Conservation (phyloP, 129 eudicot species). For the Helianthus tuberosus region DNA sequence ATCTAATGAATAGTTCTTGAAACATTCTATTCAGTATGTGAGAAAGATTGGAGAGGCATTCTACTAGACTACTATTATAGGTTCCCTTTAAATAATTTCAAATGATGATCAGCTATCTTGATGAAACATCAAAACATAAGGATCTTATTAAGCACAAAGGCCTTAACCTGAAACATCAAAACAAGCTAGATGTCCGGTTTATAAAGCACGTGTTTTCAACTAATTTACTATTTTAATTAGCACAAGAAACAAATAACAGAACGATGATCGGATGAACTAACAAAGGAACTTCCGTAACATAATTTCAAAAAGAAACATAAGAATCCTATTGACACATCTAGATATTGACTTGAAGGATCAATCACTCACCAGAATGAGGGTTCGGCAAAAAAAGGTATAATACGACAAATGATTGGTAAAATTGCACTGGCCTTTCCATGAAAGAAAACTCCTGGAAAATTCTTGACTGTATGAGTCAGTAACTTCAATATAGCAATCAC, state of each 20-base stretch:
- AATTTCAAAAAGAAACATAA: not conserved
- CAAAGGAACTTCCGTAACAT: constrained; percentile 9
- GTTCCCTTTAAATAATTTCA: not conserved
- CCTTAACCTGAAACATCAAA: constrained; percentile 9
- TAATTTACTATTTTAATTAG: not conserved
- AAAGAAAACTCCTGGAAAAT: constrained; percentile 81
- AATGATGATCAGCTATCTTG: not conserved
- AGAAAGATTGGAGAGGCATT: not conserved
- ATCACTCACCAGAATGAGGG: constrained; percentile 67
- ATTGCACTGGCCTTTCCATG: constrained; percentile 80
- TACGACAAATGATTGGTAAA: constrained; percentile 72
- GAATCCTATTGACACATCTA: constrained; percentile 7
- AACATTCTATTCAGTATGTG: not conserved
- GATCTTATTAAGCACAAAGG: not conserved
- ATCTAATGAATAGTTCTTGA: not conserved
- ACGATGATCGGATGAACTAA: constrained; percentile 2
- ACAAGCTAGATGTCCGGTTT: constrained; percentile 3
- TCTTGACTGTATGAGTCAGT: constrained; percentile 69
- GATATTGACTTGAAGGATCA: not conserved
- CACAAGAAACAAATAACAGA: constrained; percentile 1
- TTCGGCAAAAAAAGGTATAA: constrained; percentile 78
- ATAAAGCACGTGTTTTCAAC: not conserved
- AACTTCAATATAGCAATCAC: constrained; percentile 81
- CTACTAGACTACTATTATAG: not conserved
- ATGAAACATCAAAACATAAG: not conserved